These are phyloP conservation scores for Hydnomerulius pinastri DNA, from an alignment of 768 basidiomycete genomes.

Conservation along the genomic window DNA sequence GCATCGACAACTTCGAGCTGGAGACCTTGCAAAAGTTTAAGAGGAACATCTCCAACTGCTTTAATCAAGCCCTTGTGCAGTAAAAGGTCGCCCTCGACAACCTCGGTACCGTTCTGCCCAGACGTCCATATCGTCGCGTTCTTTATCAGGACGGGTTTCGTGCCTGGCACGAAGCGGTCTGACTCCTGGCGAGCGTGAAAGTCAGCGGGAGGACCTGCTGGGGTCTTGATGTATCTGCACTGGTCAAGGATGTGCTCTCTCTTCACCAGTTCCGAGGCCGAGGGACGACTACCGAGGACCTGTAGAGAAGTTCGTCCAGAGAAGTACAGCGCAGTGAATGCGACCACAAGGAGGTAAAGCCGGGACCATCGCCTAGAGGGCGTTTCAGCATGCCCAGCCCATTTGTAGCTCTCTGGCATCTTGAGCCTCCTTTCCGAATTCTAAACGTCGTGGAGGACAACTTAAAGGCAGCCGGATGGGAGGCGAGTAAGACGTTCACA, in stretches of 20 bases:
- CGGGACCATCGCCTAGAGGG: constrained; percentile 7
- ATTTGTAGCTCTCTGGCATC: constrained; percentile 6
- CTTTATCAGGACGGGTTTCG: constrained; percentile 62
- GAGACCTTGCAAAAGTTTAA: constrained; percentile 17
- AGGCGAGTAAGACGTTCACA: constrained; percentile 2
- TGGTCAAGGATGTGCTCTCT: constrained; percentile 35
- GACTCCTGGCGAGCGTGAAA: constrained; percentile 55
- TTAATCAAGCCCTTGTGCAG: constrained; percentile 71
- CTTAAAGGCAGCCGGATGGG: background rate
- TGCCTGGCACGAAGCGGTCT: constrained; percentile 67
- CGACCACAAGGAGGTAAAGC: constrained; percentile 7
- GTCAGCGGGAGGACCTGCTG: constrained; percentile 45
- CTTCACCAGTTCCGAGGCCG: constrained; percentile 8
- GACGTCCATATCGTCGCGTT: constrained; percentile 90
- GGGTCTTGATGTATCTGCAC: constrained; percentile 44
- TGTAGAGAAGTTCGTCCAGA: background rate
- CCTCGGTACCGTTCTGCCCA: constrained; percentile 60
- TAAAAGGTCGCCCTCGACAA: constrained; percentile 65
- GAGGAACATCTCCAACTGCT: constrained; percentile 49
- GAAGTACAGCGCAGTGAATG: constrained; percentile 7
- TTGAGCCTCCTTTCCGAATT: background rate
- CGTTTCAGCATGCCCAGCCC: background rate
- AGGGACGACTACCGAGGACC: background rate
- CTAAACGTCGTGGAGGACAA: background rate
- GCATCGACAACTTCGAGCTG: constrained; percentile 55